Base-by-base conservation (phyloP, 176 grass and related monocot species). In the Oryza officinalis region DNA sequence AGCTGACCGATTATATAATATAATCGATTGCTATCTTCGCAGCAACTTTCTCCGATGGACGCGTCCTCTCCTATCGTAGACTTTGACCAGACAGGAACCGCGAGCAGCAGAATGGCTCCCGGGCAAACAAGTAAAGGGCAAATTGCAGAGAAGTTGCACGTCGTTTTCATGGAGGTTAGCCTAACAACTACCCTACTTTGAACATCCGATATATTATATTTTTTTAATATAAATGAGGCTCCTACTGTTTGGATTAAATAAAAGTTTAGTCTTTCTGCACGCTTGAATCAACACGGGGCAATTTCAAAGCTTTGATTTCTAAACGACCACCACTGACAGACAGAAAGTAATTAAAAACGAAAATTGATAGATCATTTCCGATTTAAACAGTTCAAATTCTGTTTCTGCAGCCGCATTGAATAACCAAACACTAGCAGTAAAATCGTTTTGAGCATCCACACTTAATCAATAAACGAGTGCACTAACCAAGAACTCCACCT, bases 21-120 rank as follows among this genome's bases (percentile, higher is more conserved):
- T 57, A 57, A 57, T 22, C 20, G 6, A 57, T n/a, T 57, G 52
- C 69, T 72, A 43, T 64, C 65, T 64, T 71, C 27, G 71, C 44
- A 47, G 46, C 57, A 68, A 37, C 75, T 88, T 84, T 88, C 69
- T 75, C 69, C 72, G 35, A 78, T 84, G 35, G 75, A 84, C 82
- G 79, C 84, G 81, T 81, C 64, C 63, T 41, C 37, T 71, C 43
- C 28, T 54, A 22, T 54, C 60, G 52, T 70, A 71, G 83, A 85
- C 82, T 90, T 90, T 86, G 88, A 78, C 83, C 67, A 72, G 13
- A 69, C 18, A 83, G 27, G 41, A 87, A 47, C 32, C 31, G n/a
- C 52, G 14, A 14, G 31, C 67, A 49, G 33, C 67, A 49, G 33
- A 78, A 74, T 79, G 68, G 59, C 61, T 63, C 27, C 80, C 11